phyloP scores from a whole-genome alignment of 139 green algal species.

The Chlorella ohadii region DNA sequence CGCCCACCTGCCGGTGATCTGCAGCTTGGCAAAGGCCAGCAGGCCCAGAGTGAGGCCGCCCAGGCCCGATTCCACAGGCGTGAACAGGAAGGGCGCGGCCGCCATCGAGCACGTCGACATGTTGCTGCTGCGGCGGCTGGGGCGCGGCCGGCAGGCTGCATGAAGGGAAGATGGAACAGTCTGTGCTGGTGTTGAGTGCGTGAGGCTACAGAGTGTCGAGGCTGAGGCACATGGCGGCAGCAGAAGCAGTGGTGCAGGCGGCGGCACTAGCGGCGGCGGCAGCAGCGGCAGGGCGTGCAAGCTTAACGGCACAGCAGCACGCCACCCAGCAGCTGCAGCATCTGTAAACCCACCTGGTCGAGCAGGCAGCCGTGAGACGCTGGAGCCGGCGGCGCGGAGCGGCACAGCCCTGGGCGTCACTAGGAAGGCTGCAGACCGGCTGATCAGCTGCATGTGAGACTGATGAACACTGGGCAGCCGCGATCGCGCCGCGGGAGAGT shows the following conservation, averaged over 20 bases:
- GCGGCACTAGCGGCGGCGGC: background rate
- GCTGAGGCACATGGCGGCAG: background rate
- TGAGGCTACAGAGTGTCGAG: background rate
- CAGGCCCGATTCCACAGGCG: slow-evolving; percentile 8
- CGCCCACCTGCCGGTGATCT: slow-evolving; percentile 11
- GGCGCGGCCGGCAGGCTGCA: background rate
- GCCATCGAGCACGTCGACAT: background rate
- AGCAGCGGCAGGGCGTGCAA: background rate
- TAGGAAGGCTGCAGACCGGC: no score
- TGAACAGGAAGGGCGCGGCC: background rate
- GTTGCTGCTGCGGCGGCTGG: background rate
- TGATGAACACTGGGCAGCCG: no score
- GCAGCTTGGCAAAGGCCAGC: slow-evolving; percentile 19
- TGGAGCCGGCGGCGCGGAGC: no score
- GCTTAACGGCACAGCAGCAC: background rate
- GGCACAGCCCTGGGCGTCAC: no score
- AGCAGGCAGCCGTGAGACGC: no score
- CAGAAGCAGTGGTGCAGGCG: background rate
- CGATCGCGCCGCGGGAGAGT: no score
- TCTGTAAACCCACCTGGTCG: no score
- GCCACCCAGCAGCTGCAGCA: no score
- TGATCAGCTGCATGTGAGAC: no score
- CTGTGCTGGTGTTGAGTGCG: background rate
- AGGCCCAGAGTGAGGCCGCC: slow-evolving; percentile 17
- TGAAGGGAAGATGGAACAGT: background rate